A percentile compares a stretch with the other conserved stretches of the same genome.
Conservation (phyloP, 2,329 filamentous ascomycete species). For the Colletotrichum camelliae region DNA sequence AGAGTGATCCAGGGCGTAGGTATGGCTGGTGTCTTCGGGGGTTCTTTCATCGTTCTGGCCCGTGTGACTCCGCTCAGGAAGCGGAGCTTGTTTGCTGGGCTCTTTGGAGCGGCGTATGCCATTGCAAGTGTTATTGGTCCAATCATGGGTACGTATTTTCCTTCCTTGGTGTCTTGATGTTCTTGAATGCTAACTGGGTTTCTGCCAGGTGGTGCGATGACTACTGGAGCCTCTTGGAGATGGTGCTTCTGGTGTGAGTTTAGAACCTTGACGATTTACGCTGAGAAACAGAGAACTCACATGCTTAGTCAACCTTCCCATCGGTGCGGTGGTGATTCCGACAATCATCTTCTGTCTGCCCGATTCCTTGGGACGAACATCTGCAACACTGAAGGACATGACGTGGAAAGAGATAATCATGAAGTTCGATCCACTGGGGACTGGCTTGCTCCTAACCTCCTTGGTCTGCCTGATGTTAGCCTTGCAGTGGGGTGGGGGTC, state of each 20-base stretch:
- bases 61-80: slow-evolving; percentile 36
- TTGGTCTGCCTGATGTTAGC: rapidly evolving
- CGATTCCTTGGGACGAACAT: not conserved
- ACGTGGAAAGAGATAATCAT: not conserved
- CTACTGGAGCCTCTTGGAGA: not conserved
- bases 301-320: not conserved
- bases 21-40: slow-evolving; percentile 38
- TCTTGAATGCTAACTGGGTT: not conserved
- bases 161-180: not conserved
- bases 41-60: slow-evolving; percentile 41
- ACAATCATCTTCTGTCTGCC: slow-evolving; percentile 30
- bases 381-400: not conserved
- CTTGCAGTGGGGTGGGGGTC: not conserved
- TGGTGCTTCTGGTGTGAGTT: not conserved
- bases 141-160: slow-evolving; percentile 31
- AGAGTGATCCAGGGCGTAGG: slow-evolving; percentile 41
- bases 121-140: slow-evolving; percentile 30
- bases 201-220: not conserved
- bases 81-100: slow-evolving; percentile 39
- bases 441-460: not conserved
- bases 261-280: rapidly evolving
- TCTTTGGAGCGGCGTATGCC: slow-evolving; percentile 41
- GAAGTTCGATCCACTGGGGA: slow-evolving; percentile 31
- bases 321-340: slow-evolving; percentile 6
- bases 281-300: rapidly evolving